Evolutionary conservation across 139 green algal genomes (phyloP), one percentile per base, ranked within the genome.

Genomic region (Chlorella sp.): DNA sequence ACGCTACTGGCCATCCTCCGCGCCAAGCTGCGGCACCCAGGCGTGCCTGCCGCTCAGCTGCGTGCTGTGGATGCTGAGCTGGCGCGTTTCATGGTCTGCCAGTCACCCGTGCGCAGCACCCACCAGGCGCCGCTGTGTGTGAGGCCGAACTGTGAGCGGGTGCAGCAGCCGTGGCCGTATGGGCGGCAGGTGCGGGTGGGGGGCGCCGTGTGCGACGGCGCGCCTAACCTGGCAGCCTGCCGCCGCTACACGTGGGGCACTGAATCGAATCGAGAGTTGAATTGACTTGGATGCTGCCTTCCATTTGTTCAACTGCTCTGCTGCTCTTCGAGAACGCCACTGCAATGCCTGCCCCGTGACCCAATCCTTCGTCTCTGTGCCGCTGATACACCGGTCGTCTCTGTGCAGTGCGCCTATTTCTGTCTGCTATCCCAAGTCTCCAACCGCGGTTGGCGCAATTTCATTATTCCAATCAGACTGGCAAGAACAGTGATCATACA

Each of bases 361-460:
- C n/a, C n/a, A n/a, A n/a, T n/a, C n/a, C n/a, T n/a, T n/a, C n/a
- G n/a, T n/a, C n/a, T n/a, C n/a, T n/a, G n/a, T n/a, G n/a, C n/a
- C n/a, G n/a, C n/a, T n/a, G n/a, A n/a, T n/a, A n/a, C n/a, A n/a
- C n/a, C n/a, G n/a, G n/a, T n/a, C n/a, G n/a, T n/a, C n/a, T n/a
- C n/a, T n/a, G 80, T 89, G 70, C 94, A 90, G 19, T 90, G 89
- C 56, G 90, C 80, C 97, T 97, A 99, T 8, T 95, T 98, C 82
- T 95, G 97, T 13, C 97, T 97, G 56, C 96, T 96, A 80, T 99
- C 96, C 67, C 92, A 95, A 0, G 97, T 99, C 87, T 99, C 97
- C 48, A 99, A 91, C 69, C 99, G 92, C 0, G 97, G 99, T 82
- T 99, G 96, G 3, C 96, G 87, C n/a, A n/a, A n/a, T n/a, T n/a